These are phyloP conservation scores for Ammopiptanthus mongolicus DNA, from an alignment of 306 rosid species.

Conservation along the genomic window DNA sequence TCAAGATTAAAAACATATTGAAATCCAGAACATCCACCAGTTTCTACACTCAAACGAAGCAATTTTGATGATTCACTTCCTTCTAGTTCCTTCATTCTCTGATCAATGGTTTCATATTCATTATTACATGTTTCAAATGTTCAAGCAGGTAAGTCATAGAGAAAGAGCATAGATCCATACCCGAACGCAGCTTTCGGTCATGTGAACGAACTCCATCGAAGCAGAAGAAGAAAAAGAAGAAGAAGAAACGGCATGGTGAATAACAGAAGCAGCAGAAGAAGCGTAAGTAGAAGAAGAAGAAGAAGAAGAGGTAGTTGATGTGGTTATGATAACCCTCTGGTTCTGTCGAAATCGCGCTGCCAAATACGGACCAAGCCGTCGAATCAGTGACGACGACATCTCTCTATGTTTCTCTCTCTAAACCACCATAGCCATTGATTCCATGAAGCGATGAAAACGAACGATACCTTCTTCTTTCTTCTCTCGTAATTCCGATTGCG, in stretches of 20 bases:
- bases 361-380: conserved; percentile 40
- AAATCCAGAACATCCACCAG: conserved; percentile 98
- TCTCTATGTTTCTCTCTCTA: conserved; percentile 19
- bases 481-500: background rate
- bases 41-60: too few relatives aligned
- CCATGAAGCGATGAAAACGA: background rate
- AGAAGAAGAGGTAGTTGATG: background rate
- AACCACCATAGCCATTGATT: background rate
- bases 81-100: conserved; percentile 78
- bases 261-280: conserved; percentile 38
- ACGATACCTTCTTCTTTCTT: background rate
- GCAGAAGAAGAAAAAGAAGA: too few relatives aligned
- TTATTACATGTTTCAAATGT: too few relatives aligned
- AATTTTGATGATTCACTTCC: conserved; percentile 52
- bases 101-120: background rate
- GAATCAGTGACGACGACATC: conserved; percentile 44
- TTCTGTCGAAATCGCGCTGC: conserved; percentile 51
- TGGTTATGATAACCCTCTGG: conserved; percentile 33
- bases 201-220: conserved; percentile 40
- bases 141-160: too few relatives aligned
- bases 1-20: conserved; percentile 86
- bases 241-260: conserved; percentile 40
- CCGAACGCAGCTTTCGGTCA: conserved; percentile 68
- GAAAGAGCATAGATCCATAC: conserved; percentile 25
- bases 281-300: too few relatives aligned